phyloP scores from a whole-genome alignment of 2,329 filamentous ascomycete species.

The Beauveria varroae region DNA sequence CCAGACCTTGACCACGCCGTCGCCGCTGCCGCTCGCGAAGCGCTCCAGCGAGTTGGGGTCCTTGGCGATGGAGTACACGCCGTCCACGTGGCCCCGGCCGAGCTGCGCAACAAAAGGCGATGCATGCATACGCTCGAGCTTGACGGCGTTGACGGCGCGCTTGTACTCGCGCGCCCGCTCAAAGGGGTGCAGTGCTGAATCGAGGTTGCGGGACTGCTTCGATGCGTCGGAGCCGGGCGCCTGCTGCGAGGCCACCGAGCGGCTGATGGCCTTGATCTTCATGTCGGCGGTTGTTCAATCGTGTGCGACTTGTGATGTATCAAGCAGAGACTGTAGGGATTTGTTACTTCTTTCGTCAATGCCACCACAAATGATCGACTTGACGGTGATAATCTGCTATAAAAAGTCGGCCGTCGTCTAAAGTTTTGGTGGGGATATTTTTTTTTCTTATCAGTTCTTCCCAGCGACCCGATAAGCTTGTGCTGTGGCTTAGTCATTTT shows the following conservation, averaged over 20 bases:
- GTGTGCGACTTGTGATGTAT: not conserved
- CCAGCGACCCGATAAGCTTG: constrained; percentile 2
- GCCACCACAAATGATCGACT: not conserved
- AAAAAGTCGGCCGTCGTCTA: constrained; percentile 1
- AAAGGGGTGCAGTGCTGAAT: constrained; percentile 83
- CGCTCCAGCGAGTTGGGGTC: constrained; percentile 67
- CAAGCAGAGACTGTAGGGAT: not conserved
- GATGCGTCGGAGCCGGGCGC: constrained; percentile 58
- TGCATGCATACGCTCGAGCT: constrained; percentile 85
- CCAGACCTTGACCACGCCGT: constrained; percentile 93
- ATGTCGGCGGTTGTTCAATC: constrained; percentile 18
- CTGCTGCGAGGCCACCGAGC: constrained; percentile 57
- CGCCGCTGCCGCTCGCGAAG: constrained; percentile 78
- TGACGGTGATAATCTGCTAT: not conserved
- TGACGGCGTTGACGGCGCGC: constrained; percentile 65
- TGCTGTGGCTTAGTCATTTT: constrained; percentile 11
- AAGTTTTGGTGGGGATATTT: constrained; percentile 11
- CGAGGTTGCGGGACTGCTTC: constrained; percentile 63
- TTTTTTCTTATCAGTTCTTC: constrained; percentile 7
- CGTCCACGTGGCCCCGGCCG: constrained; percentile 86
- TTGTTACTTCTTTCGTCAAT: not conserved
- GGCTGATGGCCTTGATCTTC: constrained; percentile 61
- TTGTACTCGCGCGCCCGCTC: constrained; percentile 73
- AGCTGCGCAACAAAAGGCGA: constrained; percentile 73
- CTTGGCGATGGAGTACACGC: constrained; percentile 70